Evolutionary conservation across 192 early-diverging fungal species (phyloP).

Genomic region (Umbelopsis sp.): DNA sequence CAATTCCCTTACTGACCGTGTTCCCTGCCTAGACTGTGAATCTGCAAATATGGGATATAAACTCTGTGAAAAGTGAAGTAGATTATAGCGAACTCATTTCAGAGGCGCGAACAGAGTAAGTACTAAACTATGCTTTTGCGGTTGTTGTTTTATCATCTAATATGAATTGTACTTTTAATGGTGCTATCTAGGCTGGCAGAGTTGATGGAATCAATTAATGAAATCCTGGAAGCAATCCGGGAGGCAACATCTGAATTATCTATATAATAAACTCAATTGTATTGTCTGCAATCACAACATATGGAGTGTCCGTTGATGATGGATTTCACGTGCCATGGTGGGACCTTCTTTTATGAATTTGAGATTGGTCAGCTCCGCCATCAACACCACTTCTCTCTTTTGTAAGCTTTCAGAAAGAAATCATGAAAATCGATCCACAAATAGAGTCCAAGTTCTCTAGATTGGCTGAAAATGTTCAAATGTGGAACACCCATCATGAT

Average conservation of each 20-base stretch:
- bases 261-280: background rate
- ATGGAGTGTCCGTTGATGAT: no score
- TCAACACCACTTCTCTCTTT: background rate
- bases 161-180: background rate
- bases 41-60: conserved; percentile 34
- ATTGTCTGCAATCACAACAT: background rate
- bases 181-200: conserved; percentile 14
- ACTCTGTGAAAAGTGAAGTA: conserved; percentile 30
- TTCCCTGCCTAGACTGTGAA: conserved; percentile 12
- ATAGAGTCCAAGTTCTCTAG: conserved; percentile 1
- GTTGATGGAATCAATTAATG: conserved; percentile 17
- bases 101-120: conserved; percentile 24
- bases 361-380: conserved; percentile 17
- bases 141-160: background rate
- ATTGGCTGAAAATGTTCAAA: background rate
- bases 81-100: conserved; percentile 31
- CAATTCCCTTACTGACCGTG: background rate
- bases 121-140: background rate
- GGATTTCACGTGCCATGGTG: background rate
- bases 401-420: no score
- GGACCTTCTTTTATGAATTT: background rate
- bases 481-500: background rate
- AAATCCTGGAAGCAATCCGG: conserved; percentile 35
- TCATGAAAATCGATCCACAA: conserved; percentile 13
- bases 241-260: conserved; percentile 25